phyloP scores from a whole-genome alignment of 352 stramenopile genomes.

The Globisporangium spinosum region DNA sequence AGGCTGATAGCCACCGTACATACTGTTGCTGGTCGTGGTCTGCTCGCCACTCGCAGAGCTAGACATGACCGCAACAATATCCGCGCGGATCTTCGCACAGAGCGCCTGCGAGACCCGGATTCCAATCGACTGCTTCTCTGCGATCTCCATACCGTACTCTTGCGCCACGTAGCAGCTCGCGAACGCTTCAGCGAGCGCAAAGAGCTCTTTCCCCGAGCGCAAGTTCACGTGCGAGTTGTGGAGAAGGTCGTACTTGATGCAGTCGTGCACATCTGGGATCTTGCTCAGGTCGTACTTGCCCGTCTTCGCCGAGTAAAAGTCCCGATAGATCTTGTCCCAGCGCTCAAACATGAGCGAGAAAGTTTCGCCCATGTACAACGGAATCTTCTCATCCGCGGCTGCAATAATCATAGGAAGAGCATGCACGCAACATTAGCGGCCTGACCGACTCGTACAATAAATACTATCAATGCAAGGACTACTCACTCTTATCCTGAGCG shows the following conservation, averaged over 20 bases:
- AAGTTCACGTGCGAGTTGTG: constrained; percentile 94
- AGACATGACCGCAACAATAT: constrained; percentile 83
- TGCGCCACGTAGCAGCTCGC: constrained; percentile 97
- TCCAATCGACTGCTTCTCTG: constrained; percentile 95
- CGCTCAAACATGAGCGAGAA: constrained; percentile 91
- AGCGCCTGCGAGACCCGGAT: constrained; percentile 95
- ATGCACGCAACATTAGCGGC: background rate
- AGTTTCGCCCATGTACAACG: constrained; percentile 96
- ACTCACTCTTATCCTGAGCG: constrained; percentile 61
- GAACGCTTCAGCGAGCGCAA: constrained; percentile 93
- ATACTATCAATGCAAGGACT: background rate
- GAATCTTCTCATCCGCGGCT: constrained; percentile 81
- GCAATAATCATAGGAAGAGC: constrained; percentile 30
- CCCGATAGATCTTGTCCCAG: constrained; percentile 93
- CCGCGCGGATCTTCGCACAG: constrained; percentile 97
- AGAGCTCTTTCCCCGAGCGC: constrained; percentile 89
- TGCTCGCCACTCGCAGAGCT: constrained; percentile 37
- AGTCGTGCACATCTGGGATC: constrained; percentile 98
- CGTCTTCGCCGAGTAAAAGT: constrained; percentile 92
- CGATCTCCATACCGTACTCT: constrained; percentile 91
- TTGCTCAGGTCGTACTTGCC: constrained; percentile 93
- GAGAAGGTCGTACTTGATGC: constrained; percentile 97
- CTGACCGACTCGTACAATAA: background rate
- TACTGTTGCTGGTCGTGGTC: constrained; percentile 27
- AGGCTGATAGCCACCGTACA: constrained; percentile 29